Conservation (phyloP, 352 stramenopile species). For the Phytophthora pisi region DNA sequence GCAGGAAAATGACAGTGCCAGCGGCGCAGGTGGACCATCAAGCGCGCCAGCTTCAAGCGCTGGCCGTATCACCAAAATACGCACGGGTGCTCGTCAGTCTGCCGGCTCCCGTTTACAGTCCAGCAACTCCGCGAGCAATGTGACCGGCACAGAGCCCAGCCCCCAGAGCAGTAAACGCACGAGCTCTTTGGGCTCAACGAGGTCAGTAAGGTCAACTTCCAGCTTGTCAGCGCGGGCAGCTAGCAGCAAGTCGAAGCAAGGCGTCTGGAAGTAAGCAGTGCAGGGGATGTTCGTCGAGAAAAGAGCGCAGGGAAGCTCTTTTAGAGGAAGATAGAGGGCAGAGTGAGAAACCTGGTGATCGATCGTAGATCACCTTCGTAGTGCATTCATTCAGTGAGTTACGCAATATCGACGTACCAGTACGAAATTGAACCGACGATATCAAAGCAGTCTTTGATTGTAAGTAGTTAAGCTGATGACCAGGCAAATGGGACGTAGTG, state of each 20-base stretch:
- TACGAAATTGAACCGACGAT: slow-evolving; percentile 2
- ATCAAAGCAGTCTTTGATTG: slow-evolving; percentile 11
- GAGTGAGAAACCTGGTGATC: slow-evolving; percentile 25
- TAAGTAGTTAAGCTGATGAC: slow-evolving; percentile 2
- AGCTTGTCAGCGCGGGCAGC: slow-evolving; percentile 15
- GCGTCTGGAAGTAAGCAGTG: slow-evolving; percentile 37
- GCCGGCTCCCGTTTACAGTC: slow-evolving; percentile 29
- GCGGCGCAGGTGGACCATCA: slow-evolving; percentile 6
- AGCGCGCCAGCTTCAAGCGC: slow-evolving; percentile 10
- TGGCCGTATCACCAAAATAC: slow-evolving; percentile 27
- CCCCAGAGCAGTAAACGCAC: slow-evolving; percentile 26
- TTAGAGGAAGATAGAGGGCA: slow-evolving; percentile 11
- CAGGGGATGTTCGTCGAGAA: slow-evolving; percentile 1
- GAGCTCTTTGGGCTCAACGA: slow-evolving; percentile 28
- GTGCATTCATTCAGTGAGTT: slow-evolving; percentile 25
- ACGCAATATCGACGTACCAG: background rate
- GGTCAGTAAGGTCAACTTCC: slow-evolving; percentile 16
- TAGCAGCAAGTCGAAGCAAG: slow-evolving; percentile 22
- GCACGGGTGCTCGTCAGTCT: slow-evolving; percentile 14
- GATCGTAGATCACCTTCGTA: slow-evolving; percentile 37
- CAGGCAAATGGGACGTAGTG: background rate
- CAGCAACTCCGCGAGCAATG: slow-evolving; percentile 18
- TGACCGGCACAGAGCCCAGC: slow-evolving; percentile 23
- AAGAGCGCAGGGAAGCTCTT: slow-evolving; percentile 21
- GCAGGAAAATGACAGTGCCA: slow-evolving; percentile 35